These are phyloP conservation scores for Nothophaeocryptopus gaeumannii DNA, from an alignment of 2,329 filamentous ascomycete species.

Conservation along the genomic window DNA sequence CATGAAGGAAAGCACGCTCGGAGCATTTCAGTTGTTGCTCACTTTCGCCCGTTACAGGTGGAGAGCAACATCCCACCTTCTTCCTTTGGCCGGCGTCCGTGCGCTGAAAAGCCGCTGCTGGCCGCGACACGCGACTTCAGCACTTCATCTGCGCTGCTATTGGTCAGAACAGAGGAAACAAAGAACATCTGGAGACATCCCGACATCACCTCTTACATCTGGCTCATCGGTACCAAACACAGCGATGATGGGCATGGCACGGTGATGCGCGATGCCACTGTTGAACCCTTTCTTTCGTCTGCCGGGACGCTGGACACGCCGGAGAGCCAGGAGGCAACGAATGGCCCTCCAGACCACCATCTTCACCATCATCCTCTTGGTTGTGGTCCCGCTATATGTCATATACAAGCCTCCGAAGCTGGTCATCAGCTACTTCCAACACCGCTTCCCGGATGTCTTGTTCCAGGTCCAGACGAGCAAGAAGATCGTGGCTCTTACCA, in stretches of 20 bases:
- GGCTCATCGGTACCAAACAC: neutral
- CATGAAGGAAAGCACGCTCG: too few relatives aligned
- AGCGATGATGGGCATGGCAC: slow-evolving; percentile 8
- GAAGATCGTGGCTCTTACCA: slow-evolving; percentile 75
- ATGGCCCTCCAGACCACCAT: slow-evolving; percentile 30
- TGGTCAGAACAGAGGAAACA: slow-evolving; percentile 4
- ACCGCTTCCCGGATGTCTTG: slow-evolving; percentile 73
- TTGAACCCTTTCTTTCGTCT: slow-evolving; percentile 34
- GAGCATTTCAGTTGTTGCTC: too few relatives aligned
- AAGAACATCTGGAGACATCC: neutral
- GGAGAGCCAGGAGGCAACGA: slow-evolving; percentile 30
- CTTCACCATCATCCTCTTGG: slow-evolving; percentile 26
- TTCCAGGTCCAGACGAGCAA: slow-evolving; percentile 63
- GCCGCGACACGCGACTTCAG: neutral
- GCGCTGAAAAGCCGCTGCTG: too few relatives aligned
- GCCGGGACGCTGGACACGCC: slow-evolving; percentile 33
- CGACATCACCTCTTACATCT: neutral
- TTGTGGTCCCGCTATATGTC: slow-evolving; percentile 56
- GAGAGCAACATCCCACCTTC: too few relatives aligned
- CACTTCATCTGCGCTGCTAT: slow-evolving; percentile 2
- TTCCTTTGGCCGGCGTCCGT: too few relatives aligned
- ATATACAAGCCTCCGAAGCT: slow-evolving; percentile 78
- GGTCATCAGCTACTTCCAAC: slow-evolving; percentile 68
- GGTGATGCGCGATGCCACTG: slow-evolving; percentile 35
- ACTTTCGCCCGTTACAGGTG: too few relatives aligned